These are phyloP conservation scores for Rhamnella rubrinervis DNA, from an alignment of 331 rosid genomes.

Conservation along the genomic window DNA sequence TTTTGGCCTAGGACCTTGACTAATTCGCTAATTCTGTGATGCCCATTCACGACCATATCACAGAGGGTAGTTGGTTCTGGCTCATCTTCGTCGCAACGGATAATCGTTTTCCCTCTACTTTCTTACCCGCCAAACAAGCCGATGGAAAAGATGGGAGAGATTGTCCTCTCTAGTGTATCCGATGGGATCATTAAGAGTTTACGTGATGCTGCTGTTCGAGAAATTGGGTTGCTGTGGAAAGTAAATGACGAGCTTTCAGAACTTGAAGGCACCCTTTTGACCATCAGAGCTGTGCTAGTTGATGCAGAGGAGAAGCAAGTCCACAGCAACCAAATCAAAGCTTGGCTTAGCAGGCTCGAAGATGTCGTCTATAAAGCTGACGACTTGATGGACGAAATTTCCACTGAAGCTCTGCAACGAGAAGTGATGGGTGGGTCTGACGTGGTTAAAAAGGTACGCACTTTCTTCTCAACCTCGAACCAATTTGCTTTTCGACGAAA, in stretches of 20 bases:
- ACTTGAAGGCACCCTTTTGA: neutral
- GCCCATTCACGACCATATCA: too few relatives aligned
- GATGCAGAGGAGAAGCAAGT: conserved; percentile 29
- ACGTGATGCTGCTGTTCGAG: neutral
- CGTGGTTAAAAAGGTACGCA: neutral
- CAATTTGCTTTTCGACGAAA: conserved; percentile 5
- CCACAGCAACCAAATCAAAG: conserved; percentile 9
- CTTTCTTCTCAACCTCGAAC: conserved; percentile 27
- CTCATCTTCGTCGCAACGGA: too few relatives aligned
- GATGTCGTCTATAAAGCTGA: conserved; percentile 38
- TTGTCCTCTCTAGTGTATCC: neutral
- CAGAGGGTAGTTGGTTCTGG: too few relatives aligned
- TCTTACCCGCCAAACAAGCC: neutral
- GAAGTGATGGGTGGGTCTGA: conserved; percentile 5
- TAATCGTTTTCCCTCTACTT: too few relatives aligned
- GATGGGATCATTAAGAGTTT: neutral
- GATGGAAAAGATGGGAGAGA: neutral
- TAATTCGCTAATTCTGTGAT: too few relatives aligned
- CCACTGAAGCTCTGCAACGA: conserved; percentile 16
- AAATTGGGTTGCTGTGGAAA: neutral
- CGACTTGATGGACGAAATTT: conserved; percentile 35
- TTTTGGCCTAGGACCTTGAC: too few relatives aligned
- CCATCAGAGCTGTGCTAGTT: conserved; percentile 20
- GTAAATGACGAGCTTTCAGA: neutral
- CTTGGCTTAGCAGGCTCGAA: conserved; percentile 35